Percentiles rank a stretch among this genome's conserved stretches.
Evolutionary conservation across 495 filamentous ascomycete genomes (phyloP).

Genomic region (Daldinia grandis): DNA sequence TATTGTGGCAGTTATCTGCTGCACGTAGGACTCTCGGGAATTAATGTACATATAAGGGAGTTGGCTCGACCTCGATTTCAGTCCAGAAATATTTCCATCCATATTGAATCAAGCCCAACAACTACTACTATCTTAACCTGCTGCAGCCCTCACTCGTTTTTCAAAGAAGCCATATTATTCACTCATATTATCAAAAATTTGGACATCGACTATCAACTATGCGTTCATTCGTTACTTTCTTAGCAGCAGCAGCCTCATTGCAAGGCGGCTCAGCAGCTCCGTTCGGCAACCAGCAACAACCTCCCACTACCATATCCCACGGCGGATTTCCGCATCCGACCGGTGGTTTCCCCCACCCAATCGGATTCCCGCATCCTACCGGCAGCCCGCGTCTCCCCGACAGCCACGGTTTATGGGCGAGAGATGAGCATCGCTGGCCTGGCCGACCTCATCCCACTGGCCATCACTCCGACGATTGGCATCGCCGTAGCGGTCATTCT

Average conservation of each 20-base stretch:
- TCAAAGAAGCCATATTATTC: neutral
- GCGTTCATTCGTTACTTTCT: conserved; percentile 34
- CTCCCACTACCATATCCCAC: neutral
- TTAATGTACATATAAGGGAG: conserved; percentile 25
- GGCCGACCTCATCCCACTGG: neutral
- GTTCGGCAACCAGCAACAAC: conserved; percentile 8
- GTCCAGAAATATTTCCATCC: conserved; percentile 6
- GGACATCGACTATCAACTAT: conserved; percentile 14
- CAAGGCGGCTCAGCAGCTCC: conserved; percentile 27
- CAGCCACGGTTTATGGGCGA: neutral
- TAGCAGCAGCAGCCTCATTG: conserved; percentile 26
- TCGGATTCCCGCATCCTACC: conserved; percentile 14
- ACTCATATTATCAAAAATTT: neutral
- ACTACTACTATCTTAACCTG: neutral
- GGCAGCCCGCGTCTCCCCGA: conserved; percentile 5
- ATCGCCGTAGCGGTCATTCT: too few species aligned
- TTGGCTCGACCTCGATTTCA: conserved; percentile 9
- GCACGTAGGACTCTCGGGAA: neutral
- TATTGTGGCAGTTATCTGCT: conserved; percentile 1
- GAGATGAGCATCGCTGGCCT: conserved; percentile 2
- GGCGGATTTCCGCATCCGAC: conserved; percentile 18
- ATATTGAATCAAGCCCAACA: conserved; percentile 1
- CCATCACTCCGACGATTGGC: neutral
- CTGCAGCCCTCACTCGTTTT: neutral
- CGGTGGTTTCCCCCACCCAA: conserved; percentile 11